Base-by-base conservation (phyloP, 2,329 filamentous ascomycete genomes). In the Xylariales sp. region DNA sequence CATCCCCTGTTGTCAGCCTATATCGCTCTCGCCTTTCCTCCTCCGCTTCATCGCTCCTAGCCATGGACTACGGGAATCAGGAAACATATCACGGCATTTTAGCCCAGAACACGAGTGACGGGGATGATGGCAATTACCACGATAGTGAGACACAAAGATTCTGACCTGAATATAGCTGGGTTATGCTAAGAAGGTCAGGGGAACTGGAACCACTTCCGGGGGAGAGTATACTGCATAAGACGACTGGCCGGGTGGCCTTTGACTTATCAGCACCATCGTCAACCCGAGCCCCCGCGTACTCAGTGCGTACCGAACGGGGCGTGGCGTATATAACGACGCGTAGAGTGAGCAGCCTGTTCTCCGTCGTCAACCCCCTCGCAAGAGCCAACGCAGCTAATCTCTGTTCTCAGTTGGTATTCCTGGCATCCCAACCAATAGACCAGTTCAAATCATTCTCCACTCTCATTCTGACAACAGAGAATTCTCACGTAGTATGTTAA, bases 371-470 rank as follows among this genome's bases (percentile, higher is more conserved):
- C n/a, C n/a, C n/a, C n/a, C n/a, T n/a, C n/a, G n/a, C n/a, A n/a
- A n/a, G n/a, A n/a, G n/a, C n/a, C n/a, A n/a, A n/a, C n/a, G n/a
- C n/a, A n/a, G n/a, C n/a, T n/a, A n/a, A n/a, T n/a, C n/a, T 33
- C 18, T 13, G 15, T 18, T 38, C 39, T 20, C 47, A 95, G 85
- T 74, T 97, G 49, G 83, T 97, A 48, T 97, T 95, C 60, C 78
- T 97, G 13, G 89, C 91, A 14, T 69, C 79, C 37, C 75, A 79
- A 40, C 74, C 82, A 5, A 85, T 83, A 14, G 67, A 73, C 38
- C 64, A 78, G 36, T 78, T 96, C 56, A 82, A 91, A 59, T 95
- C 89, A 34, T 96, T 97, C 63, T 88, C 88, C 29, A 82, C 85
- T 0, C 90, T 90, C 28, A 85, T 96, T 43, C 76, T 95, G 46